Evolutionary conservation across 306 rosid species (phyloP).

Genomic region (Albizia julibrissin): DNA sequence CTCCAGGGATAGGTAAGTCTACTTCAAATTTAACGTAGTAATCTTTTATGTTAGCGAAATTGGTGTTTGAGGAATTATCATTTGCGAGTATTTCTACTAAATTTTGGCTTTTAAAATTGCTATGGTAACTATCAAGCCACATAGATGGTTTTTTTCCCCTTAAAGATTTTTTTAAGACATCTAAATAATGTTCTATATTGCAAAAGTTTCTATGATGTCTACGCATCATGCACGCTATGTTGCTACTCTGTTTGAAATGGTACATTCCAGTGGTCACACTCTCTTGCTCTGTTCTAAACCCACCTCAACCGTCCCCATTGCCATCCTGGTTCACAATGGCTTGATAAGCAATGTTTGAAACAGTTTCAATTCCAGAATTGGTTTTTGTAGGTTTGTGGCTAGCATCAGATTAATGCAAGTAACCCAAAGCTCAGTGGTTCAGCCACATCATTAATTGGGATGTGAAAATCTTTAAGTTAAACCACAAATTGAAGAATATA

Average conservation of each 20-base stretch:
- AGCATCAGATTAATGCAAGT: neutral
- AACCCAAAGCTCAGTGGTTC: neutral
- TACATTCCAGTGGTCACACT: neutral
- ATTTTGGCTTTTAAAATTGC: no score
- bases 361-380: neutral
- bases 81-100: no score
- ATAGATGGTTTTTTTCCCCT: no score
- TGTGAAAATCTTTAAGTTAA: neutral
- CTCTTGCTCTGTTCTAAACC: no score
- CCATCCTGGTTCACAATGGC: neutral
- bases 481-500: neutral
- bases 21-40: neutral
- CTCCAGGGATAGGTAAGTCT: neutral
- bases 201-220: no score
- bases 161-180: no score
- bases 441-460: neutral
- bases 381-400: neutral
- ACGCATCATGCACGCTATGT: no score
- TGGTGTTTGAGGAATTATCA: neutral
- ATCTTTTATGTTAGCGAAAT: neutral
- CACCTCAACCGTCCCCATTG: no score
- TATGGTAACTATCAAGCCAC: no score
- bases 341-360: neutral
- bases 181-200: no score
- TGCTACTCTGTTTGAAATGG: neutral